Percentiles rank a stretch among this genome's conserved stretches.
These are phyloP conservation scores for Pythium aphanidermatum DNA, from an alignment of 352 stramenopile species.

Conservation along the genomic window DNA sequence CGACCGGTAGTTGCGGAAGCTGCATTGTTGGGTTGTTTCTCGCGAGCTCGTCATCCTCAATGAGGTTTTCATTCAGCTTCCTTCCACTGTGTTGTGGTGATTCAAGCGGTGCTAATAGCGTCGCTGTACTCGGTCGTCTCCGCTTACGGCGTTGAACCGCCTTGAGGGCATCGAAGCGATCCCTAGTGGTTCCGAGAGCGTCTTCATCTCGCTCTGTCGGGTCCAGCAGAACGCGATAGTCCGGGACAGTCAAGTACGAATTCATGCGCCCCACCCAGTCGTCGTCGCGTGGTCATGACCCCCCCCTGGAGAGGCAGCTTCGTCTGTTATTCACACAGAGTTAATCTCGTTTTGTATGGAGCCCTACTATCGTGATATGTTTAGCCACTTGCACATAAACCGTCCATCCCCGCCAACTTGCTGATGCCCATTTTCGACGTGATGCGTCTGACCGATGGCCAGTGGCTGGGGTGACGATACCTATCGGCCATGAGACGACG, in stretches of 20 bases:
- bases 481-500: no score
- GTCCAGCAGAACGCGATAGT: slow-evolving; percentile 18
- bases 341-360: background rate
- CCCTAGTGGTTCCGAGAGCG: background rate
- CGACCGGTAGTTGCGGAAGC: background rate
- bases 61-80: no score
- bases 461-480: no score
- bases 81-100: slow-evolving; percentile 1
- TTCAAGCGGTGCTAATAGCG: background rate
- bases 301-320: no score
- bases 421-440: background rate
- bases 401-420: no score
- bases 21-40: background rate
- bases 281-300: no score
- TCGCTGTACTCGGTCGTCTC: background rate
- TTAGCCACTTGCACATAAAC: slow-evolving; percentile 17
- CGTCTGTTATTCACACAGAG: background rate
- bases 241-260: slow-evolving; percentile 15
- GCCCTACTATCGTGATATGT: background rate
- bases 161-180: slow-evolving; percentile 14
- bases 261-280: no score
- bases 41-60: background rate
- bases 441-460: background rate
- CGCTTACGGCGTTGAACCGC: slow-evolving; percentile 9
- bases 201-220: slow-evolving; percentile 22